Evolutionary conservation across 305 asterid genomes (phyloP).

Genomic region (Fraxinus sp.): DNA sequence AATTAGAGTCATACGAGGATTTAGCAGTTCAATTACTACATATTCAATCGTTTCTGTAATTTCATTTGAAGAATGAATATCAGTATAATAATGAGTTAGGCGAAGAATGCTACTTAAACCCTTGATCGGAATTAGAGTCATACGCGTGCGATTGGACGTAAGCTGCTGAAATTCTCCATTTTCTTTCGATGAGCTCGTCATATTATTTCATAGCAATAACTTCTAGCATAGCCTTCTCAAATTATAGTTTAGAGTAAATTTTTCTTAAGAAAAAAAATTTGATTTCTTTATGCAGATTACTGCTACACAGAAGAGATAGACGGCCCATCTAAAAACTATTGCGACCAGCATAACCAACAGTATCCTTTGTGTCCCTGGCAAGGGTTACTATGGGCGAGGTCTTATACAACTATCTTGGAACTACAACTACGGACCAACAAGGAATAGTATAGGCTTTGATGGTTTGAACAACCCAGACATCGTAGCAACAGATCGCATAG

Average conservation of each 20-base stretch:
- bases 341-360: constrained; percentile 22
- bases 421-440: too few species aligned
- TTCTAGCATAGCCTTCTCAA: not conserved
- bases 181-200: not conserved
- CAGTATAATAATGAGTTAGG: too few species aligned
- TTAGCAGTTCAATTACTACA: too few species aligned
- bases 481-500: too few species aligned
- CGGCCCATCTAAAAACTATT: constrained; percentile 22
- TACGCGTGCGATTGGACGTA: constrained; percentile 39
- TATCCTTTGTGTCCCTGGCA: constrained; percentile 27
- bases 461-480: constrained; percentile 1
- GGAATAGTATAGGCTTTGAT: not conserved
- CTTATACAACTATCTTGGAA: constrained; percentile 2
- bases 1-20: not conserved
- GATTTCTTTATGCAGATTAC: constrained; percentile 14
- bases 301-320: constrained; percentile 20
- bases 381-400: constrained; percentile 37
- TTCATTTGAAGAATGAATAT: too few species aligned
- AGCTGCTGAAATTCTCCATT: not conserved
- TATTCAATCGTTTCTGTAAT: too few species aligned
- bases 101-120: too few species aligned
- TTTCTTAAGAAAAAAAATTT: not conserved
- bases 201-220: not conserved
- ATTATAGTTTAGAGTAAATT: not conserved
- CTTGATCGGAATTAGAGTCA: too few species aligned